Conservation (phyloP, 148 eudicot genomes). For the Chenopodium formosanum region DNA sequence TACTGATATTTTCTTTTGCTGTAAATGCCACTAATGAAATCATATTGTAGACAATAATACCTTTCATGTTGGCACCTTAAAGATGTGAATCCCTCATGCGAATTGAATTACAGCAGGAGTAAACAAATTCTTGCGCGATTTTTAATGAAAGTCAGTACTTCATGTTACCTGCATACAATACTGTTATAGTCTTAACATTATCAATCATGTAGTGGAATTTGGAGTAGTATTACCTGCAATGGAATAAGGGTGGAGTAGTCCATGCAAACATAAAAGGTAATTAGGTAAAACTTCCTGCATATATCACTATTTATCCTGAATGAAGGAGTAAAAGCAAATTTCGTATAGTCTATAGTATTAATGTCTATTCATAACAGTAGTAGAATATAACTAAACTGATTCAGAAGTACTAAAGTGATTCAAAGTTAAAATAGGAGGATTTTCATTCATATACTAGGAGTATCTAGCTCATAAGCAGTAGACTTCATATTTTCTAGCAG, state of each 20-base stretch:
- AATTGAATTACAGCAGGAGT: neutral
- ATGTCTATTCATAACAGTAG: too few relatives aligned
- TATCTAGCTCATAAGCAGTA: neutral
- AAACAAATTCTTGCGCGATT: neutral
- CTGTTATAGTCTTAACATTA: neutral
- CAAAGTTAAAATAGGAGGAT: neutral
- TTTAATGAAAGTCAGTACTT: neutral
- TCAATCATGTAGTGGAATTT: neutral
- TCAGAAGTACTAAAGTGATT: neutral
- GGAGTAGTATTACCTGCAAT: neutral
- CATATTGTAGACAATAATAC: neutral
- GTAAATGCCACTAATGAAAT: slow-evolving; percentile 32
- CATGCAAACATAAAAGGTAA: neutral
- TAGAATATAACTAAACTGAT: too few relatives aligned
- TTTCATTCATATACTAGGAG: neutral
- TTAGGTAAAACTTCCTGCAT: neutral
- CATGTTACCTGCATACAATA: neutral
- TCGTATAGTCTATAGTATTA: too few relatives aligned
- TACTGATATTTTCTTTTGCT: slow-evolving; percentile 48
- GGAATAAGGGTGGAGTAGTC: neutral
- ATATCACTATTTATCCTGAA: too few relatives aligned
- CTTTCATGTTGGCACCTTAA: neutral
- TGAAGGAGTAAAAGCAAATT: too few relatives aligned
- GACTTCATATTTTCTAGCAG: neutral
- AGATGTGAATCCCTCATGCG: neutral